Base-by-base conservation (phyloP, 164 flowering plant species). In the Paratinospora sagittata region DNA sequence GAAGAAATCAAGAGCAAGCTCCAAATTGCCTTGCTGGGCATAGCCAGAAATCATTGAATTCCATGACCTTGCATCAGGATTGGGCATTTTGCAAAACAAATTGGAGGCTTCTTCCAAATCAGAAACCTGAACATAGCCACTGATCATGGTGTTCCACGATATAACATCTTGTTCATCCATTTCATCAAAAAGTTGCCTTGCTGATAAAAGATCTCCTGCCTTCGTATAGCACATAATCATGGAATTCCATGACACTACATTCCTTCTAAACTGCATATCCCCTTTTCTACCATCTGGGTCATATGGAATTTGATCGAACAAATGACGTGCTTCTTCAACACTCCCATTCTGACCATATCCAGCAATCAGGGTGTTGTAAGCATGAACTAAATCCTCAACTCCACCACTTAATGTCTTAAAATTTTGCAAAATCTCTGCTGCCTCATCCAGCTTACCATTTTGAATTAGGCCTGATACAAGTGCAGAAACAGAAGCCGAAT, bases 181-280 rank as follows among this genome's bases (percentile, higher is more conserved):
- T 47, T 70, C 47, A 30, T 63, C 60, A 12, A 71, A 71, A 19
- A 71, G 67, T 47, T 12, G 10, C 60, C 68, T 23, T 27, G 74
- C 74, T 49, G 74, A 71, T 8, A 52, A 3, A 43, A 71, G 66
- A 49, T 71, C 62, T 45, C 74, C 68, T 4, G 11, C 61, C 65
- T 64, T 64, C 0, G 65, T 26, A 36, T 71, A 71, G n/a, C 68
- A 71, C 74, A 64, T 71, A 9, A 71, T 71, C 68, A 71, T 71
- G 16, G 68, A 71, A 36, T 71, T 61, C 74, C 74, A 71, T 8
- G 74, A 47, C 16, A 71, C 45, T 8, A 64, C 27, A 71, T 71
- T 71, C 43, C 68, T 71, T 8, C 33, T 27, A 43, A 63, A 64
- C 16, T 30, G 16, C 9, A 27, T 13, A 19, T 68, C 23, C 30